Conservation (phyloP, 2,329 filamentous ascomycete species). For the Periconia digitata region DNA sequence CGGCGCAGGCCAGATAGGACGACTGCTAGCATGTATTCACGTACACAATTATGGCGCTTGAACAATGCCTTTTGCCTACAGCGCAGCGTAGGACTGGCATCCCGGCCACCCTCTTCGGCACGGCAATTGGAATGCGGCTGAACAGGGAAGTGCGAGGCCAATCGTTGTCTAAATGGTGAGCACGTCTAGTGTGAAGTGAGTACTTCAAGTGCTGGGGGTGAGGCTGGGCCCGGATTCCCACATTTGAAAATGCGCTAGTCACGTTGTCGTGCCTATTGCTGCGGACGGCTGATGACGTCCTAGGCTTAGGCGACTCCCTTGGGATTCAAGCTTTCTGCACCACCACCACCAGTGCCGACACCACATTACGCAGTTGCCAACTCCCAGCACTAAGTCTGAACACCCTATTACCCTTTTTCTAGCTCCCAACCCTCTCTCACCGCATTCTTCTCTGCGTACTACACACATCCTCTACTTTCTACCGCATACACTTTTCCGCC, state of each 20-base stretch:
- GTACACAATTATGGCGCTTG: neutral
- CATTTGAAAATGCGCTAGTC: conserved; percentile 3
- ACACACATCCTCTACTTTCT: neutral
- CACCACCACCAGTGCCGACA: neutral
- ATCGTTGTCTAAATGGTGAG: too few relatives aligned
- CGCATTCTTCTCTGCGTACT: neutral
- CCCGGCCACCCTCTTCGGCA: neutral
- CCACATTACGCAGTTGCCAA: neutral
- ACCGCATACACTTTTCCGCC: conserved; percentile 2
- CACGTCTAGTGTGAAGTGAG: too few relatives aligned
- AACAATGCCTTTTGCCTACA: neutral
- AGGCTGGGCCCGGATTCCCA: too few relatives aligned
- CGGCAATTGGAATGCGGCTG: too few relatives aligned
- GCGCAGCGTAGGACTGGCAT: neutral
- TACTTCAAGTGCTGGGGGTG: too few relatives aligned
- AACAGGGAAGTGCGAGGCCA: too few relatives aligned
- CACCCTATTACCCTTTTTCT: neutral
- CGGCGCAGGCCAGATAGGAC: neutral
- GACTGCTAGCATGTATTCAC: neutral
- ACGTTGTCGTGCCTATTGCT: conserved; percentile 2
- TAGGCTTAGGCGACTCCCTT: neutral
- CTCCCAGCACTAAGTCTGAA: too few relatives aligned
- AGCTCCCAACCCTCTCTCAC: neutral
- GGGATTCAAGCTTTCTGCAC: neutral
- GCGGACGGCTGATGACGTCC: conserved; percentile 9